Evolutionary conservation across 1,284 basidiomycete species (phyloP), one percentile per base, ranked within the genome.

Genomic region (Kwoniella shivajii): DNA sequence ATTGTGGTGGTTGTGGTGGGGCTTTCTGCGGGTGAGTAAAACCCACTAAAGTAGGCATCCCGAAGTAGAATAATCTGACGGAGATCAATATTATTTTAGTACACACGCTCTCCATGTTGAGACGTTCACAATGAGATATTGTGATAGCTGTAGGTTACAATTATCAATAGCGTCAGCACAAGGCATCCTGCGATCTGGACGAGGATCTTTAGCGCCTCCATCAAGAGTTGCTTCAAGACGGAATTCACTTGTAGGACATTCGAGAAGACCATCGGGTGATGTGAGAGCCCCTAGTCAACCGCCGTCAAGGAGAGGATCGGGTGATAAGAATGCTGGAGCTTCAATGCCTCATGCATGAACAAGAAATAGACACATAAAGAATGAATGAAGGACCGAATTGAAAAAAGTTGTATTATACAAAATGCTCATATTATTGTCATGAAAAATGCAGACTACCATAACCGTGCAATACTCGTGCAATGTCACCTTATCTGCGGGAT

Each of bases 1-100:
- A 71, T 57, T 78, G 77, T 54, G 74, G 72, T 24, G 77, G 77
- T 13, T 78, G 77, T 51, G 77, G 75, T 3, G 77, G 77, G 14
- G 63, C 63, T 6, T 77, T 75, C 61, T 78, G 77, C 72, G 71
- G 71, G 49, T 67, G 45, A 50, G 68, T 61, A 4, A 9, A 31
- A 20, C 29, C 11, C 14, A 13, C 20, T 11, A 4, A 29, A 10
- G 6, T 22, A 41, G 10, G 13, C 27, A 29, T 5, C 26, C 11
- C 6, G 24, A 10, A n/a, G n/a, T 20, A 30, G 6, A n/a, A 50
- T 18, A 38, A 30, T 10, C 41, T 44, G 24, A 52, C 29, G 16
- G 14, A 46, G 34, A 14, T 14, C 11, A 16, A 31, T 46, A 13
- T 24, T 38, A 36, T 6, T 16, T 22, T 46, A 70, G 68, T 5